Evolutionary conservation across 2,329 filamentous ascomycete species (phyloP), one percentile per base, ranked within the genome.

Genomic region (Arthrobotrys musiformis): DNA sequence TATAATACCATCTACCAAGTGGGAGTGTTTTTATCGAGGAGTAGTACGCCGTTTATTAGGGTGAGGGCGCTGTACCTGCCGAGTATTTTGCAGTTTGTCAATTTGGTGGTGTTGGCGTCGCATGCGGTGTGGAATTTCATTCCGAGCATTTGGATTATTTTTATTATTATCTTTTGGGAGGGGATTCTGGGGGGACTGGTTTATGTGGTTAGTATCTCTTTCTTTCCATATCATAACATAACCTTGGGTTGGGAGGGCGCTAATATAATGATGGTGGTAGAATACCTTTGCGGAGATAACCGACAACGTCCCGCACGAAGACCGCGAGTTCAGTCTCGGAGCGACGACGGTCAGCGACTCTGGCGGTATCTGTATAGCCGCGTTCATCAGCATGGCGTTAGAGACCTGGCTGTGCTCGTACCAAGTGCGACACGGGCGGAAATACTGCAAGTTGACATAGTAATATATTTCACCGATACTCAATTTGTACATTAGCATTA

Each of bases 261-360:
- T n/a, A 2, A 9, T 3, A n/a, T 42, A 17, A 37, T 63, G 17
- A 63, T 35, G 9, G 17, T 48, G 9, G 22, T 46, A 77, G 73
- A 97, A 94, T 81, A 97, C 94, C 0, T 99, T 98, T 83, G 93
- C 94, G 0, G 92, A 96, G 82, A 97, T 99, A 78, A 91, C 93
- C 82, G 93, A 97, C 81, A 90, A 90, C 5, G 90, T 97, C 0
- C 89, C 90, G 0, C 85, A 87, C 3, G 88, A 90, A 33, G 93
- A 97, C 64, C 88, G 94, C 4, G 95, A 99, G 84, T 98, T 98
- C 82, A 96, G 93, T 75, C 85, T 99, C 0, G 90, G 92, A 0
- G 94, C 94, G 0, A 95, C 93, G 1, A 96, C 91, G 26, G 94
- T 97, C 44, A 97, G 93, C 82, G 95, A 98, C 83, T 95, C 92